A percentile compares a stretch with the other conserved stretches of the same genome.
These are phyloP conservation scores for Beauveria asiatica DNA, from an alignment of 2,329 filamentous ascomycete species.

Conservation along the genomic window DNA sequence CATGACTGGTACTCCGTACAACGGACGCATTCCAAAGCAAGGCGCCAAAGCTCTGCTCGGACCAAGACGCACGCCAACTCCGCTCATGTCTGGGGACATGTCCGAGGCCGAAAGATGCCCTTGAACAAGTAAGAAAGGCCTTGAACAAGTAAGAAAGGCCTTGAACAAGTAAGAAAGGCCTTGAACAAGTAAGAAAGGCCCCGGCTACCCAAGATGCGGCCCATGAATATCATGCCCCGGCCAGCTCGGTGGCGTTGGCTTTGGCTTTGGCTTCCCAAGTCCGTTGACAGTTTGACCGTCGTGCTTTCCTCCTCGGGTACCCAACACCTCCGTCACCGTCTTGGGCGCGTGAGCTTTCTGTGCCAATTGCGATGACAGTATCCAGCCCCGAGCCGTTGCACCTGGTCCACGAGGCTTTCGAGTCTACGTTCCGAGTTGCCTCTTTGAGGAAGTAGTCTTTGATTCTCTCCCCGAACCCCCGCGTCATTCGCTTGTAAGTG, in stretches of 20 bases:
- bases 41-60: slow-evolving; percentile 40
- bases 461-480: not conserved
- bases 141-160: slow-evolving; percentile 39
- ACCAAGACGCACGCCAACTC: slow-evolving; percentile 42
- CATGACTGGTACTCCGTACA: slow-evolving; percentile 22
- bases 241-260: not conserved
- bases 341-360: not conserved
- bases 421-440: not conserved
- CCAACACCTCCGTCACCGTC: too few relatives aligned
- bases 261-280: too few relatives aligned
- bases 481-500: too few relatives aligned
- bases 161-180: slow-evolving; percentile 37
- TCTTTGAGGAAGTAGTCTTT: not conserved
- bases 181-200: slow-evolving; percentile 29
- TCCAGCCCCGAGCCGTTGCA: not conserved
- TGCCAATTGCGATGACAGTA: not conserved
- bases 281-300: too few relatives aligned
- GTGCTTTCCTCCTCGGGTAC: too few relatives aligned
- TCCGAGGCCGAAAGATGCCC: slow-evolving; percentile 45
- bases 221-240: not conserved
- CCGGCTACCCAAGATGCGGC: slow-evolving; percentile 40
- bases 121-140: slow-evolving; percentile 42
- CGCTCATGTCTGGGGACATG: slow-evolving; percentile 41
- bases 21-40: slow-evolving; percentile 38
- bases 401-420: not conserved